Conservation (phyloP, 257 asterid genomes). For the Fraxinus americana region DNA sequence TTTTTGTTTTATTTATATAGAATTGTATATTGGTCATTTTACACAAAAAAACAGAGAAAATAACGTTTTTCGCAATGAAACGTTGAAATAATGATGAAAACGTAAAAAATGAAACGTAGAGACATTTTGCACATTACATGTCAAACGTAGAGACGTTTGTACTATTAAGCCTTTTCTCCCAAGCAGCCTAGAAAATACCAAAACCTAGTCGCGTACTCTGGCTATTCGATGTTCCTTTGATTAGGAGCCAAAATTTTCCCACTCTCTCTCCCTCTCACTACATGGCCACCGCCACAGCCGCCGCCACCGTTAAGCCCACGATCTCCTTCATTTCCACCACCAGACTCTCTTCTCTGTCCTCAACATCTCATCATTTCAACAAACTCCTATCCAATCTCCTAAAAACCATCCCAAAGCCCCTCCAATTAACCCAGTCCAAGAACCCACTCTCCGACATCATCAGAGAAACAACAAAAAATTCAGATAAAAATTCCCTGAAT, state of each 20-base stretch:
- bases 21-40: too few relatives aligned
- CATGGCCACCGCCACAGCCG: slow-evolving; percentile 35
- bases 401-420: slow-evolving; percentile 36
- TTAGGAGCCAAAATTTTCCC: neutral
- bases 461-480: neutral
- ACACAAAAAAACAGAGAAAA: too few relatives aligned
- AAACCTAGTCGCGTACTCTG: slow-evolving; percentile 46
- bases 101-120: too few relatives aligned
- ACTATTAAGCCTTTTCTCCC: too few relatives aligned
- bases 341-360: slow-evolving; percentile 26
- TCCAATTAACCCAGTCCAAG: slow-evolving; percentile 41
- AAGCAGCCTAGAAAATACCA: slow-evolving; percentile 15
- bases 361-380: slow-evolving; percentile 19
- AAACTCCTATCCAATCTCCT: slow-evolving; percentile 9
- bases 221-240: slow-evolving; percentile 43
- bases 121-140: too few relatives aligned
- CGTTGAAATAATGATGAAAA: too few relatives aligned
- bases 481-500: neutral
- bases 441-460: slow-evolving; percentile 51
- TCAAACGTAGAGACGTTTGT: too few relatives aligned
- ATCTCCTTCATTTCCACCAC: slow-evolving; percentile 25
- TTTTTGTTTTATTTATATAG: too few relatives aligned
- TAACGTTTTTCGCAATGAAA: too few relatives aligned
- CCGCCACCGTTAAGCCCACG: slow-evolving; percentile 30
- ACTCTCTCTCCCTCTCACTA: neutral